Base-by-base conservation (phyloP, 768 basidiomycete genomes). In the Nevesoporus exiguus region DNA sequence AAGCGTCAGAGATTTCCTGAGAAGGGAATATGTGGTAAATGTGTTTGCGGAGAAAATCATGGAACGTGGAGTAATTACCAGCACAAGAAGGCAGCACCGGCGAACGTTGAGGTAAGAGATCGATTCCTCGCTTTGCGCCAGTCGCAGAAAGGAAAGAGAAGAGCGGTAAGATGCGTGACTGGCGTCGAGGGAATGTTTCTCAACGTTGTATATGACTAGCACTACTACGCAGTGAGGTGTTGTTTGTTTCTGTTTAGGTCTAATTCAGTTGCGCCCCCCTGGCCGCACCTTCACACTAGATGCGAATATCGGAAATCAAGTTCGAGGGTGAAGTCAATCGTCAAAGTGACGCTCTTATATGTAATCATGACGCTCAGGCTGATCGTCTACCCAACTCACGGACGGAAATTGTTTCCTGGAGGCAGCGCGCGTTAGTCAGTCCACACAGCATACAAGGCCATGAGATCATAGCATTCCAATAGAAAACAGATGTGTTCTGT, bases 211-310 rank as follows among this genome's bases (percentile, higher is more conserved):
- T n/a, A n/a, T n/a, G n/a, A n/a, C n/a, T n/a, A n/a, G n/a, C n/a
- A n/a, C n/a, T 45, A 46, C 33, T 47, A 37, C 24, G 39, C 5
- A 49, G 49, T n/a, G 49, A 54, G 46, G 21, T 21, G 34, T 30
- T 67, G 48, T 67, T 67, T 67, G 48, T 45, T 34, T 41, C 25
- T 69, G 48, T 67, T 67, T 62, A 64, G 64, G 58, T 62, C 47
- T 62, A 66, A 59, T 57, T 27, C 22, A 43, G 52, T 34, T 61
- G 58, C 56, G 51, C 54, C 63, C 63, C n/a, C n/a, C n/a, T n/a
- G n/a, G 56, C 40, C 40, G 36, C 47, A 54, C 41, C n/a, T 14
- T 40, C 33, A 55, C 43, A 46, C 27, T 29, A 8, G 27, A 29
- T 45, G 17, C 25, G 25, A 9, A 22, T 5, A 21, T n/a, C 19